These are phyloP conservation scores for Didymella arachidicola DNA, from an alignment of 2,329 filamentous ascomycete species.

Conservation along the genomic window DNA sequence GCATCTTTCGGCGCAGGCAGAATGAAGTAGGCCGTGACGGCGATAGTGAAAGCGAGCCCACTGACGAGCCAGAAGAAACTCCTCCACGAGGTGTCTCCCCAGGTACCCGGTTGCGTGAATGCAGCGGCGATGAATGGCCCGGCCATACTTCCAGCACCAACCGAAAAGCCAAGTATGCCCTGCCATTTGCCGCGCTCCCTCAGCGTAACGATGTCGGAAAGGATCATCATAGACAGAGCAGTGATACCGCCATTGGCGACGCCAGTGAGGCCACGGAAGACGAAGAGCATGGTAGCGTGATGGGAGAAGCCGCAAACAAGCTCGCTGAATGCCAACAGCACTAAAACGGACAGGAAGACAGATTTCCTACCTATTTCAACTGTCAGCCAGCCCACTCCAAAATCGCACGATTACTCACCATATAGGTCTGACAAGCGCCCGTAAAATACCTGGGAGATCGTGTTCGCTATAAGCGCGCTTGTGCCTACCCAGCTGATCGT, in stretches of 20 bases:
- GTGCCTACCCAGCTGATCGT: background rate
- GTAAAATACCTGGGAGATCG: background rate
- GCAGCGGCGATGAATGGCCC: constrained; percentile 39
- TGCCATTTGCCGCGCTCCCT: constrained; percentile 50
- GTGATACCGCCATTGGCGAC: background rate
- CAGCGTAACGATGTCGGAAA: constrained; percentile 31
- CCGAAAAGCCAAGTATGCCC: constrained; percentile 40
- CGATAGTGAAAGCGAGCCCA: background rate
- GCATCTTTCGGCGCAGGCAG: constrained; percentile 47
- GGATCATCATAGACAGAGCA: background rate
- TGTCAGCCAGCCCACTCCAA: background rate
- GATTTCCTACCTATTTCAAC: background rate
- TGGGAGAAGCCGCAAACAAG: background rate
- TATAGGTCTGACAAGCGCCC: background rate
- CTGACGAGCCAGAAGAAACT: background rate
- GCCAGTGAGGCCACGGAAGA: background rate
- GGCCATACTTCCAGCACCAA: constrained; percentile 36
- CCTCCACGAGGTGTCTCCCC: background rate
- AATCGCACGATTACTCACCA: background rate
- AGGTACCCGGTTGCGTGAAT: constrained; percentile 16
- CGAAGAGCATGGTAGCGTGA: background rate
- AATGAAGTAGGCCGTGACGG: background rate
- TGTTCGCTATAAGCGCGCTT: background rate
- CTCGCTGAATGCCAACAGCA: background rate
- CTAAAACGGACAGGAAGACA: background rate